A percentile compares a stretch with the other conserved stretches of the same genome.
Evolutionary conservation across 371 early-diverging fungal genomes (phyloP).

Genomic region (Zancudomyces culisetae): DNA sequence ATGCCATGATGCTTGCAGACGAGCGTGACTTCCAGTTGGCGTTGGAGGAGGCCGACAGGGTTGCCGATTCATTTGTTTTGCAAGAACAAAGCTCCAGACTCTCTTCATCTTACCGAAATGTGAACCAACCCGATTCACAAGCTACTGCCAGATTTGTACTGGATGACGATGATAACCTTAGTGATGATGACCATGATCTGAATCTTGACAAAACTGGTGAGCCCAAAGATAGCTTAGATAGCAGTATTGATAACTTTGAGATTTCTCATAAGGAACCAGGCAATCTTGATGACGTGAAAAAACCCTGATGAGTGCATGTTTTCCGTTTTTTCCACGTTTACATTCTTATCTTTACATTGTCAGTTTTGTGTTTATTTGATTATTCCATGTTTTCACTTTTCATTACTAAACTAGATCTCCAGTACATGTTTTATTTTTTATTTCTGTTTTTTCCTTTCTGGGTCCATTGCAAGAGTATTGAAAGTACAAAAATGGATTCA

Average conservation of each 20-base stretch:
- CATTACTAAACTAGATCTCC: no score
- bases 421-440: no score
- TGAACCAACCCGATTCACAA: neutral
- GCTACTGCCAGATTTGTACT: conserved; percentile 1
- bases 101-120: neutral
- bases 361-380: no score
- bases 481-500: no score
- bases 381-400: no score
- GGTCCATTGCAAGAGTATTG: no score
- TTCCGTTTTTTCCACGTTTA: no score
- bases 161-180: conserved; percentile 6
- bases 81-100: neutral
- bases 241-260: neutral
- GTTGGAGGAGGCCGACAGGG: conserved; percentile 2
- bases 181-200: neutral
- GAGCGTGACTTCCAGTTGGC: conserved; percentile 7
- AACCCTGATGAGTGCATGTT: no score
- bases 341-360: no score
- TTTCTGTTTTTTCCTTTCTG: no score
- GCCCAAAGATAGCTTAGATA: neutral
- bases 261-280: neutral
- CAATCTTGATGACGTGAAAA: no score
- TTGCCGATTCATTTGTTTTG: neutral
- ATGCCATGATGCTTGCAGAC: conserved; percentile 2
- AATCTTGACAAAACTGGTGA: neutral